Conservation (phyloP, 1,139 yeast species). For the Pichiaceae sp. region DNA sequence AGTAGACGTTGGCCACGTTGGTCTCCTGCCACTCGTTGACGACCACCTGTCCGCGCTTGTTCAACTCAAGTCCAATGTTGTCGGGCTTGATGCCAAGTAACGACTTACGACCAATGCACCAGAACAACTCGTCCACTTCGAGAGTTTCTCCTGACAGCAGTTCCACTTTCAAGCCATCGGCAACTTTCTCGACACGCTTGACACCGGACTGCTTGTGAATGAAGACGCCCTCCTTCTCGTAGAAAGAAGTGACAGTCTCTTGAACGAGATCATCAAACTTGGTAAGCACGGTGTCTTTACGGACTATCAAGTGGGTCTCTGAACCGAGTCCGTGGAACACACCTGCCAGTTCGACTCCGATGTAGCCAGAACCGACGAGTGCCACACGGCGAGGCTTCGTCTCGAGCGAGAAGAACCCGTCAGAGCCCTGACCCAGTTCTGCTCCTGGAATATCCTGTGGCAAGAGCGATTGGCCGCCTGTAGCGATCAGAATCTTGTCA, state of each 20-base stretch:
- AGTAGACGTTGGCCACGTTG: conserved; percentile 58
- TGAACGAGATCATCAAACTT: conserved; percentile 80
- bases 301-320: conserved; percentile 79
- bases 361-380: conserved; percentile 95
- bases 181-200: conserved; percentile 48
- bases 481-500: conserved; percentile 78
- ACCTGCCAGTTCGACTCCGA: conserved; percentile 93
- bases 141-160: conserved; percentile 44
- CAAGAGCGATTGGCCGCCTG: conserved; percentile 80
- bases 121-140: conserved; percentile 73
- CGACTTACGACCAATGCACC: conserved; percentile 93
- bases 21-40: conserved; percentile 89
- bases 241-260: conserved; percentile 68
- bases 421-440: conserved; percentile 80
- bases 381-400: conserved; percentile 88
- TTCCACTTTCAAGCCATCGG: conserved; percentile 53
- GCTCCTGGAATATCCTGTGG: conserved; percentile 72
- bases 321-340: conserved; percentile 82
- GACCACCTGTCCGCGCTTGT: conserved; percentile 48
- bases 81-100: conserved; percentile 69
- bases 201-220: conserved; percentile 65
- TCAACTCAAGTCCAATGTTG: conserved; percentile 59
- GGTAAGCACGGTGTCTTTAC: conserved; percentile 87
- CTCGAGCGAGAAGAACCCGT: conserved; percentile 79
- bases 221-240: conserved; percentile 71